Base-by-base conservation (phyloP, 495 filamentous ascomycete genomes). In the Podospora pseudopauciseta region DNA sequence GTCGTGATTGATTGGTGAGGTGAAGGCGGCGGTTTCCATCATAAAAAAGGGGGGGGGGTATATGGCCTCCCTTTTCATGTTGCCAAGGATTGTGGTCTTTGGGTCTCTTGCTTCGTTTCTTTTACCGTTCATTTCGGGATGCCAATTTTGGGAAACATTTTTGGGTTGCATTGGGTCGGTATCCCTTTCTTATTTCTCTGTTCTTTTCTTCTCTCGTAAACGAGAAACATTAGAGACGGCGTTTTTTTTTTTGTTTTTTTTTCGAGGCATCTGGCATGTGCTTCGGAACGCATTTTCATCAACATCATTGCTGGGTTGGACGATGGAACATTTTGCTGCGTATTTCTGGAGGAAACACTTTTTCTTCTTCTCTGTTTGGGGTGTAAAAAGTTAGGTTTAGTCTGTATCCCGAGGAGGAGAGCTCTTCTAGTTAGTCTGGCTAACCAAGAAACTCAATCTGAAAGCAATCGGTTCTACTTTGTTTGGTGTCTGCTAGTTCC, bases 331-430 rank as follows among this genome's bases (percentile, higher is more conserved):
- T 7, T 7, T 58, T 26, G 55, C 23, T 58, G n/a, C 23, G 20
- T 58, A 15, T 58, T 58, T 58, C n/a, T 58, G 55, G n/a, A 26
- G 55, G 55, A 19, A 19, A 63, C 19, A 63, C 26, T 9, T 60
- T 39, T n/a, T n/a, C 62, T 56, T 57, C 64, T 59, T 62, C 60
- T 19, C 20, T 60, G 63, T 53, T 62, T 26, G 26, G 39, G 39
- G 39, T 13, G 20, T 3, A 49, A 49, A 49, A 49, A 49, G 39
- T 65, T 55, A 27, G 19, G 3, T 3, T 39, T 27, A 16, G 16
- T 34, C n/a, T 6, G 20, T 68, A 26, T 23, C 20, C 53, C 32
- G 53, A 20, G 39, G 15, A 11, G 15, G 39, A 49, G 39, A 49
- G 11, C 39, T 49, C 39, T 13, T 11, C 15, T 49, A 49, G 39